phyloP scores from a whole-genome alignment of 2,329 filamentous ascomycete species.

The Balansia obtecta region DNA sequence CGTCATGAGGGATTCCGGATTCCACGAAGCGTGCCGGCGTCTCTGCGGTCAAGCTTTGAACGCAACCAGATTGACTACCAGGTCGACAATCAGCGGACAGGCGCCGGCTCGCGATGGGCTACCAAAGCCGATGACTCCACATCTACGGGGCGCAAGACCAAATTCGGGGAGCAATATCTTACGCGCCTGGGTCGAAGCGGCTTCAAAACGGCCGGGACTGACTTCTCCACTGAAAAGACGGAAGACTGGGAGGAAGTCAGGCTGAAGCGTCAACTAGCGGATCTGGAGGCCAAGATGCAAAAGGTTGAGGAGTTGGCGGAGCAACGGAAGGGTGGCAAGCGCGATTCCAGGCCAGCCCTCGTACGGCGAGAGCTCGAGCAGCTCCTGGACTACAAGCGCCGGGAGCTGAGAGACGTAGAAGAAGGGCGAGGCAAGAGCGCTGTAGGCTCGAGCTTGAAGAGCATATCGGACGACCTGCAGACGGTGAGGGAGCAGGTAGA shows the following conservation, averaged over 20 bases:
- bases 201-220: conserved; percentile 75
- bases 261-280: conserved; percentile 80
- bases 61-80: conserved; percentile 96
- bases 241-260: conserved; percentile 98
- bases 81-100: conserved; percentile 57
- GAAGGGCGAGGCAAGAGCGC: conserved; percentile 56
- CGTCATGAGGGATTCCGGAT: conserved; percentile 92
- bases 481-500: conserved; percentile 93
- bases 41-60: conserved; percentile 84
- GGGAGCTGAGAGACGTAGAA: conserved; percentile 63
- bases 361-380: conserved; percentile 93
- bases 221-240: conserved; percentile 74
- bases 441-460: conserved; percentile 60
- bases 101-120: conserved; percentile 65
- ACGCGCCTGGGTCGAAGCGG: conserved; percentile 75
- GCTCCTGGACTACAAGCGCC: conserved; percentile 86
- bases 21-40: conserved; percentile 80
- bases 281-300: conserved; percentile 78
- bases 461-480: conserved; percentile 72
- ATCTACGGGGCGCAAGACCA: conserved; percentile 78
- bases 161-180: conserved; percentile 95
- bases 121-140: conserved; percentile 69
- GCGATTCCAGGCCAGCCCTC: conserved; percentile 74
- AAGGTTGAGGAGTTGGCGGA: conserved; percentile 66
- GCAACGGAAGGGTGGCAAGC: conserved; percentile 47